Conservation (phyloP, 495 filamentous ascomycete species). For the Tuber indicum region DNA sequence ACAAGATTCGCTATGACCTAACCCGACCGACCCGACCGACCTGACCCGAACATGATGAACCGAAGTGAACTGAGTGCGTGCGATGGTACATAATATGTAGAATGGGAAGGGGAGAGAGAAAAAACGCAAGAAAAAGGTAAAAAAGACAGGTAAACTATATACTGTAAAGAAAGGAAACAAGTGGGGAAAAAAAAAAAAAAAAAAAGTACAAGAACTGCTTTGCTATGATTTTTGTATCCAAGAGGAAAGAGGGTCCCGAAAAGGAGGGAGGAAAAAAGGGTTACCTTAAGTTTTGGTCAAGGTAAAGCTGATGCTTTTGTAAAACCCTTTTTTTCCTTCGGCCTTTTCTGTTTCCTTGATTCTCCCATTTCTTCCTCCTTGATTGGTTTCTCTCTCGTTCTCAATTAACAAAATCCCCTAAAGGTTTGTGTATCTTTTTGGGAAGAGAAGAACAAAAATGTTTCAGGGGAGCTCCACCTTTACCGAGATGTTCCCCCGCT, state of each 20-base stretch:
- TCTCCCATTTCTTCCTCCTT: background rate
- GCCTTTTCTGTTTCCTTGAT: background rate
- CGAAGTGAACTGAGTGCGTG: background rate
- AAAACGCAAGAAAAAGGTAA: background rate
- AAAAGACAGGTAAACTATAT: background rate
- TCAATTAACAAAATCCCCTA: slow-evolving; percentile 5
- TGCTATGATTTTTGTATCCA: slow-evolving; percentile 3
- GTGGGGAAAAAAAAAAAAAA: too few species aligned
- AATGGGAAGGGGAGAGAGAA: background rate
- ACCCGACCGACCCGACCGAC: background rate
- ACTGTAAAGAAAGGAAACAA: background rate
- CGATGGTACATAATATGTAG: background rate
- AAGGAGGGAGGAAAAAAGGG: slow-evolving; percentile 2
- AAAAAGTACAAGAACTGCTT: slow-evolving; percentile 3
- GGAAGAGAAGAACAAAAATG: slow-evolving; percentile 1
- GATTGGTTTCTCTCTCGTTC: background rate
- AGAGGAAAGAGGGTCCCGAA: background rate
- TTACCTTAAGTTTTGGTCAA: background rate
- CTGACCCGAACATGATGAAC: slow-evolving; percentile 1
- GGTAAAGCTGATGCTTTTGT: background rate
- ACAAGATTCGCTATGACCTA: slow-evolving; percentile 5
- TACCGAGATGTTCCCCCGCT: background rate
- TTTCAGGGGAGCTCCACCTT: slow-evolving; percentile 3
- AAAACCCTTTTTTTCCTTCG: slow-evolving; percentile 1
- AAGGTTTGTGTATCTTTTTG: slow-evolving; percentile 3